Percentiles rank a stretch among this genome's conserved stretches.
Conservation (phyloP, 805 yeast genomes). For the Diddensiella transvaalensis region DNA sequence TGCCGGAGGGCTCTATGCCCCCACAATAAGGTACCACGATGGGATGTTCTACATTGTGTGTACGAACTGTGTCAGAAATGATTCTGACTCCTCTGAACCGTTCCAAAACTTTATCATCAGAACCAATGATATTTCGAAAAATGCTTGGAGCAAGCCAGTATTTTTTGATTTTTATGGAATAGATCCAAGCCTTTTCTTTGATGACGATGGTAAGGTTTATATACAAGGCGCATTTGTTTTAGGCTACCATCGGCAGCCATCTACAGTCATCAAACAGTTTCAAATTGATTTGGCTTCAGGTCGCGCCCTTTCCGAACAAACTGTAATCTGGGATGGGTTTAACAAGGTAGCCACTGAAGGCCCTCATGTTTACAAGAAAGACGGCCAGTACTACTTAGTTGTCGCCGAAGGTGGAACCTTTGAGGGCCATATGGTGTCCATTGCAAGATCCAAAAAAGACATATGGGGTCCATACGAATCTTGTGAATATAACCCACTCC, state of each 20-base stretch:
- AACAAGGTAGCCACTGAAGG: background rate
- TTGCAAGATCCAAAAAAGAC: slow-evolving; percentile 1
- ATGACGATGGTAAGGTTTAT: slow-evolving; percentile 1
- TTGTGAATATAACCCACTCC: background rate
- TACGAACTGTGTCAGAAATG: slow-evolving; percentile 2
- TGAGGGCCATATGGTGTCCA: slow-evolving; percentile 6
- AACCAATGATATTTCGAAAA: slow-evolving; percentile 3
- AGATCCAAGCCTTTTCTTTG: slow-evolving; percentile 8
- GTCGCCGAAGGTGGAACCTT: slow-evolving; percentile 4
- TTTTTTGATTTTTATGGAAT: slow-evolving; percentile 7
- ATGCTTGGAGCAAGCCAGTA: slow-evolving; percentile 3
- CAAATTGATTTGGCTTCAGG: slow-evolving; percentile 3
- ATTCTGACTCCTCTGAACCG: background rate
- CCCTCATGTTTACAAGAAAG: background rate
- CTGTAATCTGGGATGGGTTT: slow-evolving; percentile 3
- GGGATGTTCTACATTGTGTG: slow-evolving; percentile 8
- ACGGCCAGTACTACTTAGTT: slow-evolving; percentile 1
- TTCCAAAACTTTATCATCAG: slow-evolving; percentile 5
- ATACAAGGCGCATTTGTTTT: slow-evolving; percentile 2
- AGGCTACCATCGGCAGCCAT: slow-evolving; percentile 3
- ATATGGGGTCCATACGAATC: slow-evolving; percentile 4
- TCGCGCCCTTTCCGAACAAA: slow-evolving; percentile 3
- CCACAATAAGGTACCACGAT: slow-evolving; percentile 6
- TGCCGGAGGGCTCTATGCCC: slow-evolving; percentile 5
- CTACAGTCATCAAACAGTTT: slow-evolving; percentile 6